Percentiles rank a stretch among this genome's conserved stretches.
Evolutionary conservation across 768 basidiomycete species (phyloP).

Genomic region (Amanita jacksonii): DNA sequence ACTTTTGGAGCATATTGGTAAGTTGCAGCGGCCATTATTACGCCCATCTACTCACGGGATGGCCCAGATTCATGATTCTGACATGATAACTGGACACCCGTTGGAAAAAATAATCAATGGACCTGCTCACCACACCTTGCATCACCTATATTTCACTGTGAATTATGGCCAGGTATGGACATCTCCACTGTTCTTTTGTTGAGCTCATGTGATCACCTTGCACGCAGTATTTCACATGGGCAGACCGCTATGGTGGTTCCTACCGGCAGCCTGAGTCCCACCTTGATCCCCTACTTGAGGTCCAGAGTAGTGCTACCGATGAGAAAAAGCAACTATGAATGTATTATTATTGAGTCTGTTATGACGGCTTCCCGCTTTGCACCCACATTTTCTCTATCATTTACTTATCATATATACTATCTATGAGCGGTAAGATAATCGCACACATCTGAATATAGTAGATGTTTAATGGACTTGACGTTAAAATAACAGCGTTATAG

Average conservation of each 20-base stretch:
- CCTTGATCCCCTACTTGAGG: constrained; percentile 80
- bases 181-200: background rate
- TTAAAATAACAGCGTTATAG: too few species aligned
- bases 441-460: too few species aligned
- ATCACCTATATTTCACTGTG: constrained; percentile 93
- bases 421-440: too few species aligned
- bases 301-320: constrained; percentile 24
- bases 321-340: constrained; percentile 17
- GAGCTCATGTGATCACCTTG: constrained; percentile 3
- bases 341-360: too few species aligned
- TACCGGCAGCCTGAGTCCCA: constrained; percentile 81
- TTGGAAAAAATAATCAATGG: constrained; percentile 91
- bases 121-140: constrained; percentile 96
- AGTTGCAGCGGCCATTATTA: constrained; percentile 17
- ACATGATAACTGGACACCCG: constrained; percentile 91
- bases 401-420: background rate
- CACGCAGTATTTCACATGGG: constrained; percentile 92
- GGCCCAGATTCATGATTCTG: constrained; percentile 92
- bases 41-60: background rate
- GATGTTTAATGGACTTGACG: too few species aligned
- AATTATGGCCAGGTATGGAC: constrained; percentile 82
- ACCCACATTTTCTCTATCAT: background rate
- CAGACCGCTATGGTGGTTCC: constrained; percentile 73
- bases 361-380: background rate
- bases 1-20: constrained; percentile 90